Percentiles rank a stretch among this genome's conserved stretches.
Evolutionary conservation across 1,284 basidiomycete species (phyloP).

Genomic region (Mycena sp.): DNA sequence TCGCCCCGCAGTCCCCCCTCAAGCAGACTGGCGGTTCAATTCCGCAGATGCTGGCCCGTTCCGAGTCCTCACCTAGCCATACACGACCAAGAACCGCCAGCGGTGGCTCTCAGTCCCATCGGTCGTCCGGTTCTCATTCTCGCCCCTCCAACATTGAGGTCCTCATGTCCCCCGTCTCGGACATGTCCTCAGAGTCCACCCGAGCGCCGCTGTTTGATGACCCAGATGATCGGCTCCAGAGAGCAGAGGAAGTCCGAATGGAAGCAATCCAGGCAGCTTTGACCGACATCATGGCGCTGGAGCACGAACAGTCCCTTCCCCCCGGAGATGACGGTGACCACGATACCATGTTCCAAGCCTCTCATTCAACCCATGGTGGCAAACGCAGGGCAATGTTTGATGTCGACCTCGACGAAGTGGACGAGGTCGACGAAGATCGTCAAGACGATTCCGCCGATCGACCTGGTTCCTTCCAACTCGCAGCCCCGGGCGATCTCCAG

Average conservation of each 20-base stretch:
- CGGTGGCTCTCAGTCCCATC: conserved; percentile 25
- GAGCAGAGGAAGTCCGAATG: conserved; percentile 82
- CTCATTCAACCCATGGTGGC: conserved; percentile 22
- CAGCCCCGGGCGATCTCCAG: conserved; percentile 87
- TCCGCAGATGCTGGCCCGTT: conserved; percentile 42
- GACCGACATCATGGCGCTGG: conserved; percentile 91
- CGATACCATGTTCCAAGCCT: conserved; percentile 18
- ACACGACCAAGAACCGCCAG: conserved; percentile 25
- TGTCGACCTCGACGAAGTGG: conserved; percentile 50
- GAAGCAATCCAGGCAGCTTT: conserved; percentile 94
- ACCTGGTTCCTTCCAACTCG: conserved; percentile 70
- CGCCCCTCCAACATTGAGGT: conserved; percentile 58
- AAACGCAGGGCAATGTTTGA: conserved; percentile 50
- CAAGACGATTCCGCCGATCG: conserved; percentile 56
- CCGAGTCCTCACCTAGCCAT: conserved; percentile 49
- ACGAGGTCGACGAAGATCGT: conserved; percentile 47
- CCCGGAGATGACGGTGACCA: conserved; percentile 25
- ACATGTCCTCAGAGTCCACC: conserved; percentile 57
- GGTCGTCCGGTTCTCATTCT: conserved; percentile 22
- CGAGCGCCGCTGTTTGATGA: conserved; percentile 85
- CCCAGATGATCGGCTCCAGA: conserved; percentile 69
- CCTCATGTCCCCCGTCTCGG: conserved; percentile 75
- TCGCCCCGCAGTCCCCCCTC: conserved; percentile 29
- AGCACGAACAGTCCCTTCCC: conserved; percentile 51
- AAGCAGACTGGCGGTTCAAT: conserved; percentile 29